phyloP scores from a whole-genome alignment of 495 filamentous ascomycete genomes.

The Achaetomiella virescens region DNA sequence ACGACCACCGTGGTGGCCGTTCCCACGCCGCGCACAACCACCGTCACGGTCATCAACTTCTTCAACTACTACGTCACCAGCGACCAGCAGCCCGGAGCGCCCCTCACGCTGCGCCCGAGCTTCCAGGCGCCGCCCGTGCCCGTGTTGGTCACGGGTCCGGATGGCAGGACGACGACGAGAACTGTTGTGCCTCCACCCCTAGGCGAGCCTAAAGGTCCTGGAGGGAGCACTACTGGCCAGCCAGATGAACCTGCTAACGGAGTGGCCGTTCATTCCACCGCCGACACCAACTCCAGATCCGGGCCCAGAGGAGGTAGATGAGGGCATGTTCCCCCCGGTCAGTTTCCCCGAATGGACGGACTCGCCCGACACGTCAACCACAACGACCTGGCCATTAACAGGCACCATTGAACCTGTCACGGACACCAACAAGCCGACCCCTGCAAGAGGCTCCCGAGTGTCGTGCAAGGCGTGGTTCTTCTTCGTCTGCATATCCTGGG shows the following conservation, averaged over 20 bases:
- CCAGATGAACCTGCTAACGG: background rate
- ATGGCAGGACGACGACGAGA: background rate
- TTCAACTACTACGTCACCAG: background rate
- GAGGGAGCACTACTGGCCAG: no score
- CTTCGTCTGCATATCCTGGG: slow-evolving; percentile 2
- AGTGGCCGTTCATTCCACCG: background rate
- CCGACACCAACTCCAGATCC: background rate
- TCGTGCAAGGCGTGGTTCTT: slow-evolving; percentile 2
- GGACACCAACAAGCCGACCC: background rate
- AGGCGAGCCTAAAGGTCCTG: no score
- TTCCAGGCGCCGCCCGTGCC: background rate
- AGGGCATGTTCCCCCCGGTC: background rate
- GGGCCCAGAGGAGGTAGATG: background rate
- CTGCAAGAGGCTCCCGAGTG: background rate
- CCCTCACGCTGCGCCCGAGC: background rate
- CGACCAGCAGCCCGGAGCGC: background rate
- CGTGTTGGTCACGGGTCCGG: background rate
- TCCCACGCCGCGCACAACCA: background rate
- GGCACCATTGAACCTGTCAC: background rate
- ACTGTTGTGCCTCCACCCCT: background rate
- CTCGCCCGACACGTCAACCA: background rate
- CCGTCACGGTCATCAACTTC: background rate
- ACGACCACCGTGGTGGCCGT: background rate
- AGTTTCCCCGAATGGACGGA: background rate
- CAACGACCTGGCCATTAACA: background rate